phyloP scores from a whole-genome alignment of 2,329 filamentous ascomycete species.

The Leptographium radiaticola region DNA sequence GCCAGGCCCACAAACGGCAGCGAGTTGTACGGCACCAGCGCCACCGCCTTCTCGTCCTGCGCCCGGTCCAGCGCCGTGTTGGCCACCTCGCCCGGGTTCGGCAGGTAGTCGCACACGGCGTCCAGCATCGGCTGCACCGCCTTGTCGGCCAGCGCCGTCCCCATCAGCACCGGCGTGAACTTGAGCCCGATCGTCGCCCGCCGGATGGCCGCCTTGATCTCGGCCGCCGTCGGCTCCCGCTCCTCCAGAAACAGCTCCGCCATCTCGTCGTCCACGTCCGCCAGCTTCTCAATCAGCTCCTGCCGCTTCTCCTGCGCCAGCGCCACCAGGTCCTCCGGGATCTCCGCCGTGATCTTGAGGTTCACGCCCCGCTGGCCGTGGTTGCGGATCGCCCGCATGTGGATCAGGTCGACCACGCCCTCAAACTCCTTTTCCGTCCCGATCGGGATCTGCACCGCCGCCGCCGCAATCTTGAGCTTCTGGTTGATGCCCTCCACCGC shows the following conservation, averaged over 20 bases:
- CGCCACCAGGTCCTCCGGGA: constrained; percentile 67
- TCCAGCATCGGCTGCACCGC: constrained; percentile 91
- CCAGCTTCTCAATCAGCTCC: constrained; percentile 83
- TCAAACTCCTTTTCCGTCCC: constrained; percentile 83
- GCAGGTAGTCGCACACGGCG: constrained; percentile 89
- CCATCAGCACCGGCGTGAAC: constrained; percentile 94
- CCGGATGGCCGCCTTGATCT: constrained; percentile 88
- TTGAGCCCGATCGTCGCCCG: constrained; percentile 78
- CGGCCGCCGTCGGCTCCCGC: constrained; percentile 58
- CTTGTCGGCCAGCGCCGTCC: constrained; percentile 88
- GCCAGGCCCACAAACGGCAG: constrained; percentile 90
- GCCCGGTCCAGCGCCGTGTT: constrained; percentile 81
- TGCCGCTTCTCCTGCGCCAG: constrained; percentile 71
- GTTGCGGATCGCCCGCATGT: constrained; percentile 89
- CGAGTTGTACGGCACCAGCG: constrained; percentile 85
- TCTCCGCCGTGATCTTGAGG: constrained; percentile 62
- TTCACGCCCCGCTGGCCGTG: constrained; percentile 71
- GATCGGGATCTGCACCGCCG: constrained; percentile 89
- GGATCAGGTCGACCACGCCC: constrained; percentile 83
- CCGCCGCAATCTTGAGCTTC: constrained; percentile 86
- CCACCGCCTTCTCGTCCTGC: constrained; percentile 64
- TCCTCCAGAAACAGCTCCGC: constrained; percentile 91
- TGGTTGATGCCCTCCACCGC: constrained; percentile 94
- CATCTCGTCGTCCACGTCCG: constrained; percentile 96
- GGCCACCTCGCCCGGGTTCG: constrained; percentile 78